Evolutionary conservation across 768 basidiomycete species (phyloP).

Genomic region (Lentinula sp.): DNA sequence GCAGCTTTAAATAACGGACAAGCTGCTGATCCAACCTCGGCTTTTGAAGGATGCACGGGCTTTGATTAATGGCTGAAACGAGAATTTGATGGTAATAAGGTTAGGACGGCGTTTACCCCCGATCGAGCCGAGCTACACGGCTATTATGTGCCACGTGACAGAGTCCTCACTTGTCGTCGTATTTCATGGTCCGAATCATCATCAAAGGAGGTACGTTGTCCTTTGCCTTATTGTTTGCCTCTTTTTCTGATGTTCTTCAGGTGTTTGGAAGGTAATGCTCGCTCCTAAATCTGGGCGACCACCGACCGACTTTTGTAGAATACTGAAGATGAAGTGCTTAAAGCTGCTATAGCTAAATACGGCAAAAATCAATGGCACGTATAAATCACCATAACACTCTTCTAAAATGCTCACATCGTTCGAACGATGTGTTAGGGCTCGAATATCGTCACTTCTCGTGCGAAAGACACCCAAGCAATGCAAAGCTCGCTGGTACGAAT

Average conservation of each 20-base stretch:
- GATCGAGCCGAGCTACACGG: background rate
- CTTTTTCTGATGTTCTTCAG: conserved; percentile 21
- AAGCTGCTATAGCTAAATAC: conserved; percentile 97
- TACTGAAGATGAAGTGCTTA: conserved; percentile 97
- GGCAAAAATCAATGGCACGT: conserved; percentile 90
- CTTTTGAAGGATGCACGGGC: conserved; percentile 1
- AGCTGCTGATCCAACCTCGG: background rate
- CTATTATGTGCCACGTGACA: background rate
- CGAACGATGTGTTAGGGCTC: conserved; percentile 57
- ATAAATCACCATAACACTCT: background rate
- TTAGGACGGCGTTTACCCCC: background rate
- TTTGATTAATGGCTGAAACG: background rate
- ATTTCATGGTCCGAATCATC: conserved; percentile 79
- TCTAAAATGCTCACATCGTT: conserved; percentile 3
- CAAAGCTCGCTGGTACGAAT: conserved; percentile 99
- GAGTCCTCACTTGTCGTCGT: background rate
- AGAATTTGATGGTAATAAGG: background rate
- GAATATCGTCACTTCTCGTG: conserved; percentile 95
- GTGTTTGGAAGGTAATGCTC: conserved; percentile 71
- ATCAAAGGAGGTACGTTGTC: conserved; percentile 72
- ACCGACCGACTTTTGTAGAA: conserved; percentile 41
- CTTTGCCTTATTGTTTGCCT: background rate
- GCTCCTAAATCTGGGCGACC: background rate
- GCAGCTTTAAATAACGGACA: background rate
- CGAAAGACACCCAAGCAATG: conserved; percentile 99